Conservation (phyloP, 2,329 filamentous ascomycete species). For the Aspergillus piperis region DNA sequence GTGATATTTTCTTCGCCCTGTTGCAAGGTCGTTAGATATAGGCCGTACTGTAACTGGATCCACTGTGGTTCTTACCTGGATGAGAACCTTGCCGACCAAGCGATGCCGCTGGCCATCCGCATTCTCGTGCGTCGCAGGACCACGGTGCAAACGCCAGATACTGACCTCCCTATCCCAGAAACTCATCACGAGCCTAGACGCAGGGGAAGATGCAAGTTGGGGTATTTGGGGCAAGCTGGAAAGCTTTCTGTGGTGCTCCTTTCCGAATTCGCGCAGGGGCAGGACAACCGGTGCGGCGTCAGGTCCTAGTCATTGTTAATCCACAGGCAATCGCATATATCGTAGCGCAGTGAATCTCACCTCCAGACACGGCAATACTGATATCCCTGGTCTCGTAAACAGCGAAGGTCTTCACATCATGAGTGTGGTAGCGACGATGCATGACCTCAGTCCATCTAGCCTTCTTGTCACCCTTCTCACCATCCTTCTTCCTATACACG, state of each 20-base stretch:
- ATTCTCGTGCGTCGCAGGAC: slow-evolving; percentile 51
- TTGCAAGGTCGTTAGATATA: slow-evolving; percentile 14
- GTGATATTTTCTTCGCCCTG: slow-evolving; percentile 80
- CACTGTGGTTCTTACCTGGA: slow-evolving; percentile 39
- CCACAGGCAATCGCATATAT: neutral
- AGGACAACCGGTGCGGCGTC: slow-evolving; percentile 82
- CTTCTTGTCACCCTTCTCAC: slow-evolving; percentile 54
- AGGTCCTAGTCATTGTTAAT: slow-evolving; percentile 59
- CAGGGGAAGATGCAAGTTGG: slow-evolving; percentile 70
- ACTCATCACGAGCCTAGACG: slow-evolving; percentile 74
- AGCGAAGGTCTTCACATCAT: slow-evolving; percentile 94
- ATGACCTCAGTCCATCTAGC: slow-evolving; percentile 80
- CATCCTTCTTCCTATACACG: slow-evolving; percentile 67
- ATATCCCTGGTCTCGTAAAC: slow-evolving; percentile 81
- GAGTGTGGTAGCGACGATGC: slow-evolving; percentile 82
- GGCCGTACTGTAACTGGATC: no score
- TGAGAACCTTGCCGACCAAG: slow-evolving; percentile 67
- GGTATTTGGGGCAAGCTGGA: slow-evolving; percentile 80
- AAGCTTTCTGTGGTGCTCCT: slow-evolving; percentile 78
- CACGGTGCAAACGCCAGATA: slow-evolving; percentile 68
- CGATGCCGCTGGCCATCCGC: slow-evolving; percentile 40
- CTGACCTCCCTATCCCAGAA: slow-evolving; percentile 91
- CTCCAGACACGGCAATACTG: slow-evolving; percentile 89
- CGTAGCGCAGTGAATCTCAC: slow-evolving; percentile 49
- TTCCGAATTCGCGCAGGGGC: slow-evolving; percentile 73